Evolutionary conservation across 2,329 filamentous ascomycete species (phyloP).

Genomic region (Celoporthe dispersa): DNA sequence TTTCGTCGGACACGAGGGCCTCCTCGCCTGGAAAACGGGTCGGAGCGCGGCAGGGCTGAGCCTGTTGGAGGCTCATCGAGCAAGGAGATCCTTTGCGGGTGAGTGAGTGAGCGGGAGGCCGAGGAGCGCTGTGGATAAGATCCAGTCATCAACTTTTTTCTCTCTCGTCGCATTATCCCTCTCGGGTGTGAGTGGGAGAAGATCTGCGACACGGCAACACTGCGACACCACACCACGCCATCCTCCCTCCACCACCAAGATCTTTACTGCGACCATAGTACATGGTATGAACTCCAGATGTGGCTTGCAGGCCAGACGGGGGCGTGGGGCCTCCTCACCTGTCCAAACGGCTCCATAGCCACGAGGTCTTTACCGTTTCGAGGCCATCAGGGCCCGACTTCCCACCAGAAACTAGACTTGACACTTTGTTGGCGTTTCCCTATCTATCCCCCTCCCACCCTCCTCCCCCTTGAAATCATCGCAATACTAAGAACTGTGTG

Average conservation of each 20-base stretch:
- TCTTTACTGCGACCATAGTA: neutral
- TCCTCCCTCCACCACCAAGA: neutral
- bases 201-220: neutral
- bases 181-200: neutral
- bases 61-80: neutral
- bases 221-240: conserved; percentile 9
- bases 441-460: no score
- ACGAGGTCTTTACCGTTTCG: neutral
- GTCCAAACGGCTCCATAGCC: neutral
- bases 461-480: no score
- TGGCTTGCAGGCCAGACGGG: conserved; percentile 3
- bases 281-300: neutral
- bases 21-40: neutral
- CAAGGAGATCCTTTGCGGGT: neutral
- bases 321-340: neutral
- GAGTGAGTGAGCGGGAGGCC: neutral
- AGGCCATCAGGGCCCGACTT: neutral
- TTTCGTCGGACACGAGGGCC: no score
- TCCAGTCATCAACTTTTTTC: neutral
- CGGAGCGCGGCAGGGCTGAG: neutral
- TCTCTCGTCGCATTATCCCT: neutral
- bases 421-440: neutral
- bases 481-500: no score
- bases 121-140: neutral
- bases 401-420: neutral